Evolutionary conservation across 2,329 filamentous ascomycete species (phyloP).

Genomic region (Podosphaera xanthii): DNA sequence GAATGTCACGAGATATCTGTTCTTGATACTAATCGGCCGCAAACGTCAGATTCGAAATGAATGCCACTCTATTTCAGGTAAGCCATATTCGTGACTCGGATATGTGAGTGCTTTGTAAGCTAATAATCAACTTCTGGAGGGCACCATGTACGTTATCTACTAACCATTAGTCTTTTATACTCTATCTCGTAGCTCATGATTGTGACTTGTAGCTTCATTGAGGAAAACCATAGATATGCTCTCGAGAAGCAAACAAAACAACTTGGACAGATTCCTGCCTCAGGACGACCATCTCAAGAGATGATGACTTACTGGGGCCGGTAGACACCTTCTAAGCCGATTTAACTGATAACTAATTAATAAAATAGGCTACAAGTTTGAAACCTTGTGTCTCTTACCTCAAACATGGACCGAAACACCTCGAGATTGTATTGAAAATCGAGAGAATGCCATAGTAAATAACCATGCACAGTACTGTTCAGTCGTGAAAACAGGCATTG

Average conservation of each 20-base stretch:
- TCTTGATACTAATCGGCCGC: conserved; percentile 9
- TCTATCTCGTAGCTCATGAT: conserved; percentile 8
- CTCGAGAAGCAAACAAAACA: conserved; percentile 36
- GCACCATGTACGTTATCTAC: conserved; percentile 24
- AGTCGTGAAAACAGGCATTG: conserved; percentile 71
- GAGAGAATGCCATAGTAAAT: conserved; percentile 49
- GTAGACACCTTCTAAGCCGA: neutral
- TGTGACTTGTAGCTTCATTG: conserved; percentile 48
- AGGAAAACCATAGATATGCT: conserved; percentile 67
- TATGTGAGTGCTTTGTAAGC: neutral
- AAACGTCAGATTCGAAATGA: conserved; percentile 63
- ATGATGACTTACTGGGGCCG: conserved; percentile 85
- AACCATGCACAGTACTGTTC: conserved; percentile 95
- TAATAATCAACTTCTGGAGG: conserved; percentile 19
- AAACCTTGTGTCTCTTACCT: conserved; percentile 59
- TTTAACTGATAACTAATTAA: neutral
- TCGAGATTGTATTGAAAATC: conserved; percentile 55
- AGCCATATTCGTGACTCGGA: conserved; percentile 2
- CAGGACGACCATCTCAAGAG: conserved; percentile 40
- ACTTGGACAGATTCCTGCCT: conserved; percentile 23
- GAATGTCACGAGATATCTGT: neutral
- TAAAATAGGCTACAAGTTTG: conserved; percentile 78
- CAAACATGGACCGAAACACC: conserved; percentile 49
- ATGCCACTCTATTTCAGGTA: conserved; percentile 76
- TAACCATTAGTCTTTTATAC: conserved; percentile 4